Base-by-base conservation (phyloP, 2,329 filamentous ascomycete genomes). In the Beauveria medogensis region DNA sequence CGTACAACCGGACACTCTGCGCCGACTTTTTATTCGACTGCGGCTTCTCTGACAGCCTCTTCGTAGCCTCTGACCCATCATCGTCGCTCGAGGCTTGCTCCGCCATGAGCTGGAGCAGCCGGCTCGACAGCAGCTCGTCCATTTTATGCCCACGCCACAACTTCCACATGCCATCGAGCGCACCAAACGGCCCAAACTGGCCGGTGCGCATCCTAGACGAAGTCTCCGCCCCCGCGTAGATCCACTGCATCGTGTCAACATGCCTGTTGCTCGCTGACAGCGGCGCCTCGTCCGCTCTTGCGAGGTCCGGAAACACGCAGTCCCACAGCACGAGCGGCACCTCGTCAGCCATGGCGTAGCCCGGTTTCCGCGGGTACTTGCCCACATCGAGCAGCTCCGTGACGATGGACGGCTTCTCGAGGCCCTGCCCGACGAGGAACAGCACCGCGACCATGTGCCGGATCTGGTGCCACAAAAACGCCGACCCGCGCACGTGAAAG, bases 381-480 rank as follows among this genome's bases (percentile, higher is more conserved):
- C 77, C 69, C 9, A 90, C 78, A 70, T 97, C 89, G 28, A 99
- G 81, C 47, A 99, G 79, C 26, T 87, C 80, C 56, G 84, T 80
- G 48, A 97, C 80, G 16, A 97, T 75, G 0, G 82, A 82, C 0
- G 92, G 89, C 30, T 79, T 71, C 72, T 99, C 94, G 18, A 96
- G 82, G 0, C 91, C 86, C 75, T 99, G 94, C 30, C 91, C 94
- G 9, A 97, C 86, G 12, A 94, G 79, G 77, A 99, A 97, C n/a
- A 99, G 78, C 7, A 97, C 80, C 18, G 88, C 85, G n/a, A 95
- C 87, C 84, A 99, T 92, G 77, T 93, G 91, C 26, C 94, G 87
- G 66, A 99, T 95, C 76, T 99, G 94, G 75, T 99, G 94, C 94
- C 94, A 99, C 52, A 99, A 77, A 74, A 99, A 99, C 2, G 92